Percentiles rank a stretch among this genome's conserved stretches.
These are phyloP conservation scores for Hypoxylon lenormandii DNA, from an alignment of 495 filamentous ascomycete genomes.

Conservation along the genomic window DNA sequence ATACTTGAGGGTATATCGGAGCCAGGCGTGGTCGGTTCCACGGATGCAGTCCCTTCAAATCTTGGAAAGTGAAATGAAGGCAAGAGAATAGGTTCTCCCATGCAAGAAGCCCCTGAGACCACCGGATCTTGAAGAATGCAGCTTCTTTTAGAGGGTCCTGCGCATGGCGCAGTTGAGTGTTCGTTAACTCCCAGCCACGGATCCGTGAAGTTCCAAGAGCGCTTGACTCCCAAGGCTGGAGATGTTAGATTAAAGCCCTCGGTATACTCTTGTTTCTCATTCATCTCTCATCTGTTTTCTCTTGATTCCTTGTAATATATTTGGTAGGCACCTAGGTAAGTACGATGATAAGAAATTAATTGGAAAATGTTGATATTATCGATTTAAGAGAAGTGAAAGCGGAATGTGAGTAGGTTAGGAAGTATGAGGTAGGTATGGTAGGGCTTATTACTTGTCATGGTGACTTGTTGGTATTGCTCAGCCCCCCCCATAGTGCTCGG, in stretches of 20 bases:
- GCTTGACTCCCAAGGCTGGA: conserved; percentile 9
- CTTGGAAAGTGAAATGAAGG: neutral
- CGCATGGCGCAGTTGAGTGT: neutral
- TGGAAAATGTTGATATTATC: too few species aligned
- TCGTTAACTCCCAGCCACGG: neutral
- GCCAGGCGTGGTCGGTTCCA: neutral
- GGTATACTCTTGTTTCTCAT: neutral
- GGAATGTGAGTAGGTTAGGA: too few species aligned
- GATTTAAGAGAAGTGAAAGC: too few species aligned
- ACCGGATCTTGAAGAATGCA: too few species aligned
- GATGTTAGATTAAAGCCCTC: neutral
- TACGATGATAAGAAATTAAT: too few species aligned
- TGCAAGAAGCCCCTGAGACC: neutral
- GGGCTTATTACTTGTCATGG: too few species aligned
- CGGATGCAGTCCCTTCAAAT: neutral
- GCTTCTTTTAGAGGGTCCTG: neutral
- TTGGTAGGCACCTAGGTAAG: too few species aligned
- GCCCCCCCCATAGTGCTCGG: too few species aligned
- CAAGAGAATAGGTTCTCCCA: neutral
- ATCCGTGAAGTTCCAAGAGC: conserved; percentile 8
- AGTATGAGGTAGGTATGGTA: too few species aligned
- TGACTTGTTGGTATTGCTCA: too few species aligned
- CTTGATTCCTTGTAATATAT: too few species aligned
- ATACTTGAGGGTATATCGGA: too few species aligned
- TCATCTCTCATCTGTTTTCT: neutral